phyloP scores from a whole-genome alignment of 2,329 filamentous ascomycete genomes.

The Cyanodermella asteris region DNA sequence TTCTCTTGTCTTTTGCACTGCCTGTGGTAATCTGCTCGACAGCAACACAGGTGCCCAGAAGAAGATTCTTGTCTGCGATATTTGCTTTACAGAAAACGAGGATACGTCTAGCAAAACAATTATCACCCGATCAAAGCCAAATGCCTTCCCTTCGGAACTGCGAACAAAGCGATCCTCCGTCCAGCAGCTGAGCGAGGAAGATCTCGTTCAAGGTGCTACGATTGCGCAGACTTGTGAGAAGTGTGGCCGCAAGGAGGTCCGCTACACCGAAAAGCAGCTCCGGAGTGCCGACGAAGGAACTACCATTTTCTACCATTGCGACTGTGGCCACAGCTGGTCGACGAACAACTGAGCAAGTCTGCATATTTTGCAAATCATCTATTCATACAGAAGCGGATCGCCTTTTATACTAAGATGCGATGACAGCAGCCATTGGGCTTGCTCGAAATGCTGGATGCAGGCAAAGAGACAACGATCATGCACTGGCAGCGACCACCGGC shows the following conservation, averaged over 20 bases:
- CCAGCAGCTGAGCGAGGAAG: conserved; percentile 57
- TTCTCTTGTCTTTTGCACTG: conserved; percentile 76
- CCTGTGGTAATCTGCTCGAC: conserved; percentile 78
- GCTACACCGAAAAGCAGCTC: conserved; percentile 65
- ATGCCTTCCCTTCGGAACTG: conserved; percentile 76
- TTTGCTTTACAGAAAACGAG: conserved; percentile 68
- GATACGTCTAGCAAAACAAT: conserved; percentile 58
- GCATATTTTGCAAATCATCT: no score
- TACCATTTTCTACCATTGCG: conserved; percentile 75
- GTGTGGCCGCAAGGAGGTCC: conserved; percentile 64
- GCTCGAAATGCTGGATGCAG: no score
- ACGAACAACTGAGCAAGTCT: no score
- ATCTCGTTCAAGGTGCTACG: conserved; percentile 50
- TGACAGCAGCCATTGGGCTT: not conserved
- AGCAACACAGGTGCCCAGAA: conserved; percentile 55
- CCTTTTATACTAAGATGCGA: no score
- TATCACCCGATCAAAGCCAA: conserved; percentile 64
- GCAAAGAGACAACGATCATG: no score
- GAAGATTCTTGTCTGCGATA: conserved; percentile 58
- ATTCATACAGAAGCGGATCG: no score
- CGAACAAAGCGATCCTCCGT: conserved; percentile 71
- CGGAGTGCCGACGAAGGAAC: conserved; percentile 88
- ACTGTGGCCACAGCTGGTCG: conserved; percentile 71
- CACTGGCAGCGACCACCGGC: conserved; percentile 16
- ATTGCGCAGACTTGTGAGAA: conserved; percentile 52